Evolutionary conservation across 2,329 filamentous ascomycete species (phyloP).

Genomic region (Didymella pinodella): DNA sequence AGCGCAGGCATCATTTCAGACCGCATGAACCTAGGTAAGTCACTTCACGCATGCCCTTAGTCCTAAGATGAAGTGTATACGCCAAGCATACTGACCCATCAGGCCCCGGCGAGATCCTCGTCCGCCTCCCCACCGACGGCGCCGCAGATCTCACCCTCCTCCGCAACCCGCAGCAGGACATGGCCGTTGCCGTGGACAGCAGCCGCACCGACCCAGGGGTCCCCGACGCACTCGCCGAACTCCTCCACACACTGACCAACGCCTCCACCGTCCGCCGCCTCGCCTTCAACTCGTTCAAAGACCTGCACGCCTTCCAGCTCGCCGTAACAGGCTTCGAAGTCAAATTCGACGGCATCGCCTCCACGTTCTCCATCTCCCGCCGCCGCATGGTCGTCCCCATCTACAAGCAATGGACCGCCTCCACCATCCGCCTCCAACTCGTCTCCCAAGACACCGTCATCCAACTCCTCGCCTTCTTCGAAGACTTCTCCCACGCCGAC

Average conservation of each 20-base stretch:
- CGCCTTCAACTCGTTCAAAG: slow-evolving; percentile 52
- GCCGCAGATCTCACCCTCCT: slow-evolving; percentile 49
- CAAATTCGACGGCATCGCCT: slow-evolving; percentile 62
- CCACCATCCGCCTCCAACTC: slow-evolving; percentile 79
- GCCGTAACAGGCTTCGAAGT: slow-evolving; percentile 83
- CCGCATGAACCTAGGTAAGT: slow-evolving; percentile 74
- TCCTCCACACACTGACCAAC: slow-evolving; percentile 65
- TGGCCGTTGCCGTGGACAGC: slow-evolving; percentile 74
- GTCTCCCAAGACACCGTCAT: slow-evolving; percentile 77
- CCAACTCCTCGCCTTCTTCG: slow-evolving; percentile 86
- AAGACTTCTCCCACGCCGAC: slow-evolving; percentile 84
- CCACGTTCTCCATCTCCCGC: slow-evolving; percentile 80
- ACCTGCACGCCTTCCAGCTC: slow-evolving; percentile 80
- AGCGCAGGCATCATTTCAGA: slow-evolving; percentile 82
- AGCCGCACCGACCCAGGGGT: slow-evolving; percentile 52
- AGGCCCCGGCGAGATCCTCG: slow-evolving; percentile 56
- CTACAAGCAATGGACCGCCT: slow-evolving; percentile 92
- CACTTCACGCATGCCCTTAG: too few species aligned
- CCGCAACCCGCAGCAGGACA: slow-evolving; percentile 76
- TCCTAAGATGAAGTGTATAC: too few species aligned
- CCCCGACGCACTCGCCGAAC: slow-evolving; percentile 68
- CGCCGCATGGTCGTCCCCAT: slow-evolving; percentile 90
- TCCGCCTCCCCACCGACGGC: slow-evolving; percentile 55
- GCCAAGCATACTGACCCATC: neutral
- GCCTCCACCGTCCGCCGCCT: slow-evolving; percentile 75